Conservation (phyloP, 1,139 yeast genomes). For the Suhomyces wounanorum region DNA sequence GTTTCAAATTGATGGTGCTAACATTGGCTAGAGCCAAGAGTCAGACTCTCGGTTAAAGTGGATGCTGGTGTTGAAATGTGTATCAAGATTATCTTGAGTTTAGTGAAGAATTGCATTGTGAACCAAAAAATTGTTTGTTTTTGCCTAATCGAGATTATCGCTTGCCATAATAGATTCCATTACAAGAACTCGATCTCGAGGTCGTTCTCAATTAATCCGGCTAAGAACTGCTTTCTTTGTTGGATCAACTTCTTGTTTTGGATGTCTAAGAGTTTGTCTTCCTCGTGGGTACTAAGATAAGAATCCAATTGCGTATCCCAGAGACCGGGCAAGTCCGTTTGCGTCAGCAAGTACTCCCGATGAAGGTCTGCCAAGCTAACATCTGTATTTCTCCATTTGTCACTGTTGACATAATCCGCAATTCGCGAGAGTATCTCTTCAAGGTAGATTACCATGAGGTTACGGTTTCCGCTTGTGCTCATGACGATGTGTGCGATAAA, state of each 20-base stretch:
- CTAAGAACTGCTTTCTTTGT: slow-evolving; percentile 27
- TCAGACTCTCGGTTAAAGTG: neutral
- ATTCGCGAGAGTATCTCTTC: slow-evolving; percentile 9
- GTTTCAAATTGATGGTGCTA: neutral
- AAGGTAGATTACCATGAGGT: slow-evolving; percentile 10
- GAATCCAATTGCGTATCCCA: slow-evolving; percentile 33
- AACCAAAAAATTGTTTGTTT: neutral
- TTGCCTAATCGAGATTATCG: neutral
- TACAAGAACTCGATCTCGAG: slow-evolving; percentile 2
- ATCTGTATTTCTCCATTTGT: slow-evolving; percentile 2
- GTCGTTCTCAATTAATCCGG: neutral
- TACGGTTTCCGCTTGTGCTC: slow-evolving; percentile 26
- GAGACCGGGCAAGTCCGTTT: slow-evolving; percentile 7
- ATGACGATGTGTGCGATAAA: slow-evolving; percentile 33
- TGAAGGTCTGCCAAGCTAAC: slow-evolving; percentile 4
- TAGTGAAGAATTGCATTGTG: neutral
- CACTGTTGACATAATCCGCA: slow-evolving; percentile 10
- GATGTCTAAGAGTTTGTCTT: slow-evolving; percentile 20
- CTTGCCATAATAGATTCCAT: neutral
- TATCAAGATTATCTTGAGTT: neutral
- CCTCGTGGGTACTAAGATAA: slow-evolving; percentile 19
- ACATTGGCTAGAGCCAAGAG: neutral
- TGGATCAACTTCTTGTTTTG: slow-evolving; percentile 25
- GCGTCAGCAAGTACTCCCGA: slow-evolving; percentile 5
- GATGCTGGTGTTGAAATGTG: neutral